These are phyloP conservation scores for Vanilla planifolia DNA, from an alignment of 106 monocot genomes.

Conservation along the genomic window DNA sequence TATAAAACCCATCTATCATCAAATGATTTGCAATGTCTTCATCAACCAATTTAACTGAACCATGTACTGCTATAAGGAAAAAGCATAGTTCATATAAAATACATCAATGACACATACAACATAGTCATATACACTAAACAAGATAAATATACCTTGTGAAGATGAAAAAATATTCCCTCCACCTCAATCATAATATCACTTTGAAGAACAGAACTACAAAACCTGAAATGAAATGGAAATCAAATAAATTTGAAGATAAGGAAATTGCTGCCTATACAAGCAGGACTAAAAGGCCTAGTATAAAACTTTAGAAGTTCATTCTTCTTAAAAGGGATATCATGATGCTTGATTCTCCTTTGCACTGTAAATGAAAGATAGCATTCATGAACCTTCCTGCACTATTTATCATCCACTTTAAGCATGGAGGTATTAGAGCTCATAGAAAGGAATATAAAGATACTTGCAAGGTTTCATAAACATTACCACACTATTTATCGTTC, in stretches of 20 bases:
- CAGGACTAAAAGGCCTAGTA: background rate
- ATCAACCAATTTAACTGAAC: no score
- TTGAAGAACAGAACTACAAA: constrained; percentile 14
- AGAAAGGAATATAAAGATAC: background rate
- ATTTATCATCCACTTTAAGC: no score
- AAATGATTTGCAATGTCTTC: no score
- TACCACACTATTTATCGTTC: background rate
- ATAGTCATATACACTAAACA: background rate
- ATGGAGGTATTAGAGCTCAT: no score
- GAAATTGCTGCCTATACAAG: background rate
- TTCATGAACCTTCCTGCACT: background rate
- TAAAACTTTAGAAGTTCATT: background rate
- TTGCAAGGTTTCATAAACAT: background rate
- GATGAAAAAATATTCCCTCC: constrained; percentile 23
- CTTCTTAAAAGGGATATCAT: no score
- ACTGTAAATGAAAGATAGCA: background rate
- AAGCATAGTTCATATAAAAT: no score
- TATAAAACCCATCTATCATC: no score
- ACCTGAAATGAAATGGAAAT: constrained; percentile 13
- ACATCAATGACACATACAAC: background rate
- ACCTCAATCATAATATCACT: constrained; percentile 35
- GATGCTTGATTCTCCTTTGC: background rate
- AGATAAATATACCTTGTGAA: constrained; percentile 24
- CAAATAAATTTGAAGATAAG: background rate
- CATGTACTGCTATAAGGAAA: no score